Conservation (phyloP, 495 filamentous ascomycete species). For the Lasiosphaeris hirsuta region DNA sequence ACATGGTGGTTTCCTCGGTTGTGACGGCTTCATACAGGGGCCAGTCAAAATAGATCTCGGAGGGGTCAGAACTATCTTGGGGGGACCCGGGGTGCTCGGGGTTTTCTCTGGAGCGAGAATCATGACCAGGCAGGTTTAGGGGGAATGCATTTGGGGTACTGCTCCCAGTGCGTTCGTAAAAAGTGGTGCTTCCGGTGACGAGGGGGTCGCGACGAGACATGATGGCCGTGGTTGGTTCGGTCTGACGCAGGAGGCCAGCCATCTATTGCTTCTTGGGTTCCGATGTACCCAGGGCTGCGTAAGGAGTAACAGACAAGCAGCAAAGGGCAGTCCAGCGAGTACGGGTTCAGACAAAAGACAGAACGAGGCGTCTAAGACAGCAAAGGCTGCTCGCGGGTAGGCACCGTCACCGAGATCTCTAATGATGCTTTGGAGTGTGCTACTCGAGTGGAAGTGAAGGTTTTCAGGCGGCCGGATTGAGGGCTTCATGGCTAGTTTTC, state of each 20-base stretch:
- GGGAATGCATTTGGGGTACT: not conserved
- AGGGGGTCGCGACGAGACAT: conserved; percentile 7
- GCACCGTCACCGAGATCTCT: not conserved
- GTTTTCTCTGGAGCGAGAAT: not conserved
- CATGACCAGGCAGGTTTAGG: conserved; percentile 11
- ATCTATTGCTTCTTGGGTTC: too few species aligned
- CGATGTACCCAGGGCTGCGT: too few species aligned
- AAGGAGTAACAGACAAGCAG: too few species aligned
- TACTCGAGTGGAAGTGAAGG: conserved; percentile 9
- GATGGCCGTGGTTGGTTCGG: conserved; percentile 22
- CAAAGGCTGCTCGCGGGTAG: not conserved
- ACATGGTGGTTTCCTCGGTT: conserved; percentile 21
- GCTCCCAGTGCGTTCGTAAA: not conserved
- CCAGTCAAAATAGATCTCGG: conserved; percentile 20
- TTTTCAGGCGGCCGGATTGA: not conserved
- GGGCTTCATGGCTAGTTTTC: not conserved
- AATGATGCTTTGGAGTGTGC: not conserved
- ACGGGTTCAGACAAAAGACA: conserved; percentile 1
- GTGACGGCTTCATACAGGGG: not conserved
- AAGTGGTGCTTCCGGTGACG: conserved; percentile 13
- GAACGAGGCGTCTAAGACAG: not conserved
- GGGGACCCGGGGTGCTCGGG: not conserved
- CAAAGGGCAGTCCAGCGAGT: too few species aligned
- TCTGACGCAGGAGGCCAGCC: too few species aligned
- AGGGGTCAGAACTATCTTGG: conserved; percentile 3